Conservation (phyloP, 306 rosid species). For the Elaeagnus macrophylla region DNA sequence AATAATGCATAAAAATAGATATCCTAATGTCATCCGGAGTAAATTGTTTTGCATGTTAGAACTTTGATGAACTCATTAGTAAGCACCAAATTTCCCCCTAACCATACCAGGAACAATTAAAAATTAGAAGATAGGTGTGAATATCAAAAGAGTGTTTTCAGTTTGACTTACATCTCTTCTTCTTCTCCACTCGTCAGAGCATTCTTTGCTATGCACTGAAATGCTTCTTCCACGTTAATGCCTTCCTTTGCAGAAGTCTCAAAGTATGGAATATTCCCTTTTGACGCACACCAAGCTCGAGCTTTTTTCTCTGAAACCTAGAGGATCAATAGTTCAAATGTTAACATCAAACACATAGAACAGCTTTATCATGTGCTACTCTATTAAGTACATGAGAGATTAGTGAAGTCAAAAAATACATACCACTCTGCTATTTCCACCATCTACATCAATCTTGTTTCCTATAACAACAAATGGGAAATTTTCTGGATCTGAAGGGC, state of each 20-base stretch:
- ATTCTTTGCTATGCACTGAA: conserved; percentile 88
- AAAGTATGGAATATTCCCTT: conserved; percentile 94
- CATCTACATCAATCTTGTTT: conserved; percentile 92
- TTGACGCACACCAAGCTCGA: conserved; percentile 98
- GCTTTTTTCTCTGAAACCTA: conserved; percentile 98
- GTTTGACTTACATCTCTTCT: conserved; percentile 84
- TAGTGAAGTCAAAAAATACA: conserved; percentile 10
- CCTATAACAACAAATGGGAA: conserved; percentile 96
- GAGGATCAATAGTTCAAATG: conserved; percentile 8
- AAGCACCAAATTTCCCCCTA: background rate
- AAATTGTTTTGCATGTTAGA: too few relatives aligned
- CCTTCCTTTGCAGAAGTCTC: conserved; percentile 99
- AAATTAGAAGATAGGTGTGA: background rate
- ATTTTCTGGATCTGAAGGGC: conserved; percentile 97
- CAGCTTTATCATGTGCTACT: background rate
- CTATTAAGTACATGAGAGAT: background rate
- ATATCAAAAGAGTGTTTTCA: conserved; percentile 4
- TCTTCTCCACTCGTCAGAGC: conserved; percentile 96
- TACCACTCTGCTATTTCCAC: conserved; percentile 98
- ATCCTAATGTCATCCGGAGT: too few relatives aligned
- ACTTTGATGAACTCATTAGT: background rate
- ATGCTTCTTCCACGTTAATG: conserved; percentile 92
- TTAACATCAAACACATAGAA: background rate
- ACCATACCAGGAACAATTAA: background rate
- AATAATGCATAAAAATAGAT: too few relatives aligned